Evolutionary conservation across 179 eudicot species (phyloP).

Genomic region (Vitellaria paradoxa): DNA sequence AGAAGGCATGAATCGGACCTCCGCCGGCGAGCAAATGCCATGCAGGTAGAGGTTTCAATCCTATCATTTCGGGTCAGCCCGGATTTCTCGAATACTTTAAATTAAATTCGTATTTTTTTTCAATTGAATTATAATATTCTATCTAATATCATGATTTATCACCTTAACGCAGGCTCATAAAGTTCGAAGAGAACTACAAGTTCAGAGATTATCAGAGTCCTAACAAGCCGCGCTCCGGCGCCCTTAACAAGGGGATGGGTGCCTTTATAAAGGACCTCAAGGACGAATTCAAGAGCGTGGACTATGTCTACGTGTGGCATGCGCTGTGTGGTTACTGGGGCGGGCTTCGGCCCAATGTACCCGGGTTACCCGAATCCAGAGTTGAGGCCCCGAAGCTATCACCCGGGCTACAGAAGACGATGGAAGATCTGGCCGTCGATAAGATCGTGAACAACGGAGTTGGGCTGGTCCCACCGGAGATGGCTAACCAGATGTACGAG

Average conservation of each 20-base stretch:
- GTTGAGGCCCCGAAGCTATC: slow-evolving; percentile 62
- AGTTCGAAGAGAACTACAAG: slow-evolving; percentile 72
- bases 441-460: slow-evolving; percentile 87
- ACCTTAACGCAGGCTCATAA: slow-evolving; percentile 36
- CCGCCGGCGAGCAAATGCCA: slow-evolving; percentile 95
- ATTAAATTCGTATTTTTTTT: too few species aligned
- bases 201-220: slow-evolving; percentile 70
- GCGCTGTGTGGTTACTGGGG: slow-evolving; percentile 98
- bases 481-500: slow-evolving; percentile 66
- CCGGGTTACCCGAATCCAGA: slow-evolving; percentile 51
- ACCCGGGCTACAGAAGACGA: slow-evolving; percentile 65
- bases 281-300: slow-evolving; percentile 57
- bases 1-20: slow-evolving; percentile 69
- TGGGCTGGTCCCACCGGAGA: slow-evolving; percentile 76
- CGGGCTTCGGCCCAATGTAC: slow-evolving; percentile 64
- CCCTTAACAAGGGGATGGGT: slow-evolving; percentile 57
- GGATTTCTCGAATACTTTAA: too few species aligned
- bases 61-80: too few species aligned
- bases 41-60: slow-evolving; percentile 22
- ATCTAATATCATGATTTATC: too few species aligned
- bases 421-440: slow-evolving; percentile 94
- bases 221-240: slow-evolving; percentile 19
- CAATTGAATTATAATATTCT: too few species aligned
- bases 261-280: slow-evolving; percentile 80
- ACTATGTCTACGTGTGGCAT: slow-evolving; percentile 93